Conservation (phyloP, 345 rosid species). For the Hirschfeldia incana region DNA sequence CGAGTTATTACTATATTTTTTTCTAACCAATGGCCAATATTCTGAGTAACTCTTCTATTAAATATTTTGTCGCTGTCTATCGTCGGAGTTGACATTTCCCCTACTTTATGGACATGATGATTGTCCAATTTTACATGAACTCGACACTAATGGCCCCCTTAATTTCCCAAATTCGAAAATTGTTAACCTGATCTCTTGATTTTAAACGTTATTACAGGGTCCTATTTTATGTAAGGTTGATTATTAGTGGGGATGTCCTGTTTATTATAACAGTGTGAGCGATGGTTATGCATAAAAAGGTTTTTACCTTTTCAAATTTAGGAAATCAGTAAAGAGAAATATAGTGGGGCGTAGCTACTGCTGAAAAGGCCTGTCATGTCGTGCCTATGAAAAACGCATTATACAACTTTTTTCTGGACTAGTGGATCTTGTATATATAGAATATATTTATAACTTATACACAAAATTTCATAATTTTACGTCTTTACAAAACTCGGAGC, state of each 20-base stretch:
- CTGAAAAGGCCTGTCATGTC: constrained; percentile 26
- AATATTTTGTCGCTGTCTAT: background rate
- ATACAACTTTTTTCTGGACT: constrained; percentile 12
- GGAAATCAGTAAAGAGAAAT: constrained; percentile 13
- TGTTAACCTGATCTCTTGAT: constrained; percentile 7
- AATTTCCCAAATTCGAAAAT: background rate
- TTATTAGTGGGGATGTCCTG: background rate
- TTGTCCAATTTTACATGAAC: background rate
- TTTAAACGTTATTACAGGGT: constrained; percentile 8
- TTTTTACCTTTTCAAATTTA: constrained; percentile 27
- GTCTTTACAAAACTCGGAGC: background rate
- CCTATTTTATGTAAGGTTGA: constrained; percentile 16
- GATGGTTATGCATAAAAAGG: constrained; percentile 32
- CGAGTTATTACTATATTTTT: background rate
- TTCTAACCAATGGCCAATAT: background rate
- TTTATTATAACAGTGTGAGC: background rate
- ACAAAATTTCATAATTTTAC: background rate
- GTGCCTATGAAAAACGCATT: constrained; percentile 35
- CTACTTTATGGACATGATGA: constrained; percentile 22
- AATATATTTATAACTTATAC: background rate
- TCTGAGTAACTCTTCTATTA: background rate
- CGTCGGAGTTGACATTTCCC: constrained; percentile 33
- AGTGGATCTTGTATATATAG: constrained; percentile 14
- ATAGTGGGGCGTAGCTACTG: constrained; percentile 27
- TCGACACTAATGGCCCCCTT: constrained; percentile 27